These are phyloP conservation scores for Colletotrichum orbiculare DNA, from an alignment of 2,329 filamentous ascomycete species.

Conservation along the genomic window DNA sequence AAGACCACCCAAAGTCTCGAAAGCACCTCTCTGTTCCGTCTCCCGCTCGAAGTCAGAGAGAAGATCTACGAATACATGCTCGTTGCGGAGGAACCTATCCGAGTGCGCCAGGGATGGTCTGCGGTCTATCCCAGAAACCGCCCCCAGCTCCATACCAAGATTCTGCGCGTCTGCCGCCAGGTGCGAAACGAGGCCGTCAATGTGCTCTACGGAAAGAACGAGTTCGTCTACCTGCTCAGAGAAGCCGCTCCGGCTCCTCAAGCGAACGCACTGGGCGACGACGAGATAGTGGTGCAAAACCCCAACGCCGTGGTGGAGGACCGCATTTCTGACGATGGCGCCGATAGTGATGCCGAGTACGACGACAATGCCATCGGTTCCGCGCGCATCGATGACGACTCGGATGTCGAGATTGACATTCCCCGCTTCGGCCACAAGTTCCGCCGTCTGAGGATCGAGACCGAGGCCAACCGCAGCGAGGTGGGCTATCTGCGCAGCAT, in stretches of 20 bases:
- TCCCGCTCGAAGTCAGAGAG: slow-evolving; percentile 46
- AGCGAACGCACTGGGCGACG: slow-evolving; percentile 36
- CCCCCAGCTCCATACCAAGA: slow-evolving; percentile 39
- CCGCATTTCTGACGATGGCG: slow-evolving; percentile 14
- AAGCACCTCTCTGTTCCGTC: slow-evolving; percentile 5
- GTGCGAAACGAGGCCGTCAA: slow-evolving; percentile 51
- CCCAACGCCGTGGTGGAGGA: slow-evolving; percentile 5
- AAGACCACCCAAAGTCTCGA: background rate
- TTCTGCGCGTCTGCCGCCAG: slow-evolving; percentile 50
- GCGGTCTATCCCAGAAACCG: slow-evolving; percentile 43
- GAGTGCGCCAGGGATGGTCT: slow-evolving; percentile 49
- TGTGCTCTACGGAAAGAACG: slow-evolving; percentile 61
- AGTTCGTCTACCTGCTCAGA: slow-evolving; percentile 58
- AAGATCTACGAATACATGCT: slow-evolving; percentile 48
- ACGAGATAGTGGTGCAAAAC: slow-evolving; percentile 29
- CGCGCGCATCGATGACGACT: slow-evolving; percentile 35
- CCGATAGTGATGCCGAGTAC: slow-evolving; percentile 17
- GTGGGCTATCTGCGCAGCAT: slow-evolving; percentile 42
- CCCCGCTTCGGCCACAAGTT: slow-evolving; percentile 52
- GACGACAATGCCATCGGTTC: slow-evolving; percentile 18
- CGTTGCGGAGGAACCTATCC: slow-evolving; percentile 45
- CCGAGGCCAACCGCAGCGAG: slow-evolving; percentile 54
- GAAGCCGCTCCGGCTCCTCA: slow-evolving; percentile 44
- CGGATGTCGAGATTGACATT: slow-evolving; percentile 45
- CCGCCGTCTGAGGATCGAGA: slow-evolving; percentile 54